phyloP scores from a whole-genome alignment of 2,329 filamentous ascomycete genomes.

The Ceratocystiopsis sp. region DNA sequence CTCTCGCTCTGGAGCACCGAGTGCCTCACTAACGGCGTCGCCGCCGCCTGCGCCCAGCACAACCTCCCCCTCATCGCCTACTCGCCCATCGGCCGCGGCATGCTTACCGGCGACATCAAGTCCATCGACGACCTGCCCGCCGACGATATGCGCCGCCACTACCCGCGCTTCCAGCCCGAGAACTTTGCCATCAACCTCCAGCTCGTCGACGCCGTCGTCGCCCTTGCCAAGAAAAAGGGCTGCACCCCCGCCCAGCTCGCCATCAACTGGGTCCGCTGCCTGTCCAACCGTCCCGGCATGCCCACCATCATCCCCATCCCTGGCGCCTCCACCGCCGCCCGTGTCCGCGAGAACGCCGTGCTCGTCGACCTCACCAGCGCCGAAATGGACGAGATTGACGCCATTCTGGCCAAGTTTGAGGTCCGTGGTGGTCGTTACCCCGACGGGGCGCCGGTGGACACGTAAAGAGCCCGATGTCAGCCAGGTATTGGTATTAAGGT shows the following conservation, averaged over 20 bases:
- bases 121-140: constrained; percentile 20
- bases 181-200: constrained; percentile 33
- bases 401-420: constrained; percentile 4
- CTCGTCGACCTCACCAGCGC: constrained; percentile 17
- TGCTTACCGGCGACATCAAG: constrained; percentile 27
- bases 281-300: constrained; percentile 17
- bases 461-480: neutral
- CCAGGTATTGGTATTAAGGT: too few relatives aligned
- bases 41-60: constrained; percentile 25
- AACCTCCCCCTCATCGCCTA: constrained; percentile 14
- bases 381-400: constrained; percentile 22
- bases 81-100: constrained; percentile 21
- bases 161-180: constrained; percentile 30
- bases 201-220: constrained; percentile 27
- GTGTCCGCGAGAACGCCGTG: constrained; percentile 30
- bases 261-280: constrained; percentile 36
- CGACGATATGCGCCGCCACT: constrained; percentile 24
- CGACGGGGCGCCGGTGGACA: neutral
- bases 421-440: constrained; percentile 6
- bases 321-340: constrained; percentile 20
- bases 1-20: constrained; percentile 31
- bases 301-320: constrained; percentile 32
- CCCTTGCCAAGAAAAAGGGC: constrained; percentile 29
- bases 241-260: constrained; percentile 34
- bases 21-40: constrained; percentile 15